Conservation (phyloP, 2,329 filamentous ascomycete genomes). For the Trichophyton equinum region DNA sequence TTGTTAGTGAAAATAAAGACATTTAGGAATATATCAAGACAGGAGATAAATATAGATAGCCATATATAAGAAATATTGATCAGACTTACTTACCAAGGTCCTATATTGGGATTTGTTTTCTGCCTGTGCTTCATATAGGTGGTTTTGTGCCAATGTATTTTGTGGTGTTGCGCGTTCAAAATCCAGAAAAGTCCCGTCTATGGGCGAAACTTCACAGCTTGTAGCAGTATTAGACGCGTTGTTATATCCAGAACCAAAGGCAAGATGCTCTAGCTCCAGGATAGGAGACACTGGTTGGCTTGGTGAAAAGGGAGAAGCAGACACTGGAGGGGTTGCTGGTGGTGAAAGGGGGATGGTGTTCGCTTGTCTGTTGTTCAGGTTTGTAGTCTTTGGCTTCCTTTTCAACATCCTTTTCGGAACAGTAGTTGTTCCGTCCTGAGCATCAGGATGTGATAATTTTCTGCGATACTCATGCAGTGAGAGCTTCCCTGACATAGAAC, state of each 20-base stretch:
- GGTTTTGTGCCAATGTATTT: background rate
- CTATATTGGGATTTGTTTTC: background rate
- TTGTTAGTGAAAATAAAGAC: conserved; percentile 8
- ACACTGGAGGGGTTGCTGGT: conserved; percentile 9
- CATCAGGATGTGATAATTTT: conserved; percentile 10
- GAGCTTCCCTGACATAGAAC: conserved; percentile 7
- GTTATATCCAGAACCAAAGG: background rate
- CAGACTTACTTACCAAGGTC: conserved; percentile 13
- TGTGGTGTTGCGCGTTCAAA: background rate
- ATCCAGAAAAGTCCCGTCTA: background rate
- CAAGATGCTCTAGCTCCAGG: background rate
- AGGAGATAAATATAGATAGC: background rate
- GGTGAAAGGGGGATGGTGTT: conserved; percentile 11
- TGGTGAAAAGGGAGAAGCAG: background rate
- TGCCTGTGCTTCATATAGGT: background rate
- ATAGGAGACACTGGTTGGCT: background rate
- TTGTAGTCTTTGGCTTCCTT: conserved; percentile 14
- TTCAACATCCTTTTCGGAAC: conserved; percentile 12
- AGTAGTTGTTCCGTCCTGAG: conserved; percentile 1
- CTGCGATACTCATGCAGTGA: conserved; percentile 15
- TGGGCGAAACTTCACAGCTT: background rate
- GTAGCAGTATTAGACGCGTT: background rate
- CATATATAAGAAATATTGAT: background rate
- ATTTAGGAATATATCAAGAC: background rate
- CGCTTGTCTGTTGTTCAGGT: conserved; percentile 10